Conservation (phyloP, 805 yeast species). For the Candida sithepensis region DNA sequence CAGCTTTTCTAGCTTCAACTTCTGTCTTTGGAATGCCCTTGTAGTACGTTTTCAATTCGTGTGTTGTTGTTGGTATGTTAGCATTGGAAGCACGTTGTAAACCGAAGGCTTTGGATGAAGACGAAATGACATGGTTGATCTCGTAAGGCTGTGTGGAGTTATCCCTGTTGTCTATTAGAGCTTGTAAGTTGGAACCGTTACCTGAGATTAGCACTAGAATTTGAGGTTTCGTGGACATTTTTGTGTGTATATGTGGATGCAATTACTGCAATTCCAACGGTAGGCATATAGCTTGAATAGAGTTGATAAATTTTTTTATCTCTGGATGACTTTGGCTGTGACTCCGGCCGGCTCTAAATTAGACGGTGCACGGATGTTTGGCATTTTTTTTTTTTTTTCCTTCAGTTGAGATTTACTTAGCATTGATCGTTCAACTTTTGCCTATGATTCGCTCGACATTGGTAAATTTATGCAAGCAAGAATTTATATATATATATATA, state of each 20-base stretch:
- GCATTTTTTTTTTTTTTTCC: neutral
- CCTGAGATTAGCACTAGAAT: conserved; percentile 89
- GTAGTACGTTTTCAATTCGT: conserved; percentile 69
- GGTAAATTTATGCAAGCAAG: no score
- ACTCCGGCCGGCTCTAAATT: neutral
- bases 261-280: neutral
- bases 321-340: no score
- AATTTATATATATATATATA: no score
- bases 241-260: no score
- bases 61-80: conserved; percentile 67
- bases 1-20: conserved; percentile 49
- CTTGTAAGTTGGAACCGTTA: conserved; percentile 93
- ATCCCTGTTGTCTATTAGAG: conserved; percentile 72
- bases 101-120: conserved; percentile 84
- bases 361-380: neutral
- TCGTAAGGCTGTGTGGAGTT: conserved; percentile 38
- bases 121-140: conserved; percentile 79
- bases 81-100: conserved; percentile 71
- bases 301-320: no score
- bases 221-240: conserved; percentile 12
- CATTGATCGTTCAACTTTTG: neutral
- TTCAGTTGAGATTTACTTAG: neutral
- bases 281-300: no score
- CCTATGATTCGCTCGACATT: no score
- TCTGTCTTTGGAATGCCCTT: conserved; percentile 71